Conservation (phyloP, 495 filamentous ascomycete genomes). For the Xylaria flabelliformis region DNA sequence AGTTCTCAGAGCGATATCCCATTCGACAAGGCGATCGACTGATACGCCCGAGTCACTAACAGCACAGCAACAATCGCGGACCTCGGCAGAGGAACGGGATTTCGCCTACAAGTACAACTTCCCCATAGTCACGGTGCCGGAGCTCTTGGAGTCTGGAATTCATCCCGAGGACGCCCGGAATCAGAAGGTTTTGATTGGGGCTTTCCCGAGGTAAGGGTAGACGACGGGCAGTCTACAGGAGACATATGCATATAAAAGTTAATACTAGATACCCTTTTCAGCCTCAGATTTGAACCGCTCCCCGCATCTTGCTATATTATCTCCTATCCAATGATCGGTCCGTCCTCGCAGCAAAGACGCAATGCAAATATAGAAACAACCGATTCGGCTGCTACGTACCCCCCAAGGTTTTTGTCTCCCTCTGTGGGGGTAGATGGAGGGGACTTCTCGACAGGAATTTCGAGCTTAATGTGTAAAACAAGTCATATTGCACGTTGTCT, state of each 20-base stretch:
- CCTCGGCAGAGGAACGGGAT: constrained; percentile 14
- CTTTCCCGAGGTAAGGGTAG: constrained; percentile 14
- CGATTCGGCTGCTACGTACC: neutral
- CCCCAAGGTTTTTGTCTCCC: neutral
- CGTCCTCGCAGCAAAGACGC: neutral
- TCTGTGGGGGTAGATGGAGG: neutral
- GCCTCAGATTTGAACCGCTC: neutral
- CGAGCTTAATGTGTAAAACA: neutral
- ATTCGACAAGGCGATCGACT: neutral
- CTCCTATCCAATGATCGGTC: neutral
- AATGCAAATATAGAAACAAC: neutral
- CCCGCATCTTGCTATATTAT: neutral
- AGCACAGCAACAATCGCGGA: neutral
- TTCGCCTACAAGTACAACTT: constrained; percentile 28
- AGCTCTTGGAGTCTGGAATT: constrained; percentile 16
- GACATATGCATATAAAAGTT: neutral
- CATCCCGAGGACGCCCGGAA: constrained; percentile 27
- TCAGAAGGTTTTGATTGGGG: constrained; percentile 23
- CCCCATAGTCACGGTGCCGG: constrained; percentile 16
- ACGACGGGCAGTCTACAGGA: too few relatives aligned
- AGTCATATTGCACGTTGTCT: neutral
- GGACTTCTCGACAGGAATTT: neutral
- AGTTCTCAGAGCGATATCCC: constrained; percentile 8
- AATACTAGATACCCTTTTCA: constrained; percentile 20
- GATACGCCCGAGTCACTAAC: neutral